Percentiles rank a stretch among this genome's conserved stretches.
Evolutionary conservation across 2,329 filamentous ascomycete genomes (phyloP).

Genomic region (Colletotrichum godetiae): DNA sequence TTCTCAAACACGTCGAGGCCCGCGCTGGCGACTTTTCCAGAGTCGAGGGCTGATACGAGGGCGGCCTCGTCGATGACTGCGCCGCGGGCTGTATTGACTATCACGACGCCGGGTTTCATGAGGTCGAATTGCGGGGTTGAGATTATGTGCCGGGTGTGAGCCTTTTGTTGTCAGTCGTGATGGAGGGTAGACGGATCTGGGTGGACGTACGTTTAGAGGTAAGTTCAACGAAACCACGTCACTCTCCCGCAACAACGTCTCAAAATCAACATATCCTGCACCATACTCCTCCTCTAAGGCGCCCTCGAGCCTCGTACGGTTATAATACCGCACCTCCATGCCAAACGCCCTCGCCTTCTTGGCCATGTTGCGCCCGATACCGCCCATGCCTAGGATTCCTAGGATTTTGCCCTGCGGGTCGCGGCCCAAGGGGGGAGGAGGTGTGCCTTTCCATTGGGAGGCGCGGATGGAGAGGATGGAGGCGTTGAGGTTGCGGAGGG

Average conservation of each 20-base stretch:
- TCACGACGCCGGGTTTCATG: constrained; percentile 82
- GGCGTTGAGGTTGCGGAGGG: constrained; percentile 78
- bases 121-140: constrained; percentile 75
- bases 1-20: constrained; percentile 88
- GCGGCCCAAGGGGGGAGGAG: constrained; percentile 71
- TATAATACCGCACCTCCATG: constrained; percentile 81
- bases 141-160: constrained; percentile 80
- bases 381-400: constrained; percentile 88
- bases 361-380: constrained; percentile 83
- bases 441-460: constrained; percentile 74
- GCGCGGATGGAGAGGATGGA: constrained; percentile 74
- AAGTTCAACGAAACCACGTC: constrained; percentile 86
- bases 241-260: constrained; percentile 75
- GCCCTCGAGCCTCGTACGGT: constrained; percentile 70
- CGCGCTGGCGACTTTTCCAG: constrained; percentile 75
- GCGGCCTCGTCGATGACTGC: constrained; percentile 86
- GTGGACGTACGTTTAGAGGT: constrained; percentile 77
- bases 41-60: constrained; percentile 77
- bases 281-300: constrained; percentile 64
- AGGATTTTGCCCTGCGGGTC: constrained; percentile 83
- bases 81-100: constrained; percentile 86
- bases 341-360: constrained; percentile 80
- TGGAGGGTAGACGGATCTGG: background rate
- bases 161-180: constrained; percentile 44
- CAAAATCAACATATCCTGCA: constrained; percentile 78